A percentile compares a stretch with the other conserved stretches of the same genome.
phyloP scores from a whole-genome alignment of 805 yeast genomes.

The Wickerhamiella sergipiensis region DNA sequence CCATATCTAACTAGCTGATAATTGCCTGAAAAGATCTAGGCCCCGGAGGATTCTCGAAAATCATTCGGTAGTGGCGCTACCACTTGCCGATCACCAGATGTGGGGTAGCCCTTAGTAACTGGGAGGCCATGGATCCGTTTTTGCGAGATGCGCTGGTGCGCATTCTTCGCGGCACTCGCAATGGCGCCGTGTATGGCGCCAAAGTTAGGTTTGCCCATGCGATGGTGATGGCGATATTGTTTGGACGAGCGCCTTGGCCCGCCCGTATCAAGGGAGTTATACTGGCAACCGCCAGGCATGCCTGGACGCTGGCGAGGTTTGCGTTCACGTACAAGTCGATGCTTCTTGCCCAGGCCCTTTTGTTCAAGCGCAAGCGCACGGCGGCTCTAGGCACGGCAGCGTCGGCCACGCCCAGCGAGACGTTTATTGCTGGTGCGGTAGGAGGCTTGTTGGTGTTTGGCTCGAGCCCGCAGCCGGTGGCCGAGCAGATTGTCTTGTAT shows the following conservation, averaged over 20 bases:
- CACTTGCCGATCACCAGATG: not conserved
- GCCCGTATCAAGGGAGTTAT: constrained; percentile 32
- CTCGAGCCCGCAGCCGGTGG: constrained; percentile 29
- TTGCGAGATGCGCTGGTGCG: constrained; percentile 6
- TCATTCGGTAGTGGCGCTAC: not conserved
- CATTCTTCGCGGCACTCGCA: constrained; percentile 27
- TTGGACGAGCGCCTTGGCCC: constrained; percentile 35
- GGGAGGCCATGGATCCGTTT: constrained; percentile 4
- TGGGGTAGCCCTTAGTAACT: not conserved
- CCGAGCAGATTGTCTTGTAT: constrained; percentile 65
- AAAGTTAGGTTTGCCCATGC: constrained; percentile 51
- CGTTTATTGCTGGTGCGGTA: constrained; percentile 27
- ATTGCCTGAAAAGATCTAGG: no score
- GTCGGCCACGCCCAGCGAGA: constrained; percentile 12
- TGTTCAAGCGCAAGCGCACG: constrained; percentile 13
- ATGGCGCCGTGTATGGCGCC: constrained; percentile 48
- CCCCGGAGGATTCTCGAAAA: not conserved
- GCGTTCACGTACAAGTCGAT: constrained; percentile 39
- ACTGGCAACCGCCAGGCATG: constrained; percentile 42
- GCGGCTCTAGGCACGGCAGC: constrained; percentile 8
- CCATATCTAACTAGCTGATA: not conserved
- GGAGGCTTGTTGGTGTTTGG: constrained; percentile 33
- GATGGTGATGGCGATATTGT: constrained; percentile 44
- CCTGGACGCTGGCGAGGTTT: constrained; percentile 40
- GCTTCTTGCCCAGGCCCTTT: constrained; percentile 18